Percentiles rank a stretch among this genome's conserved stretches.
phyloP scores from a whole-genome alignment of 441 rosid species.

The Raphanus hybrid region DNA sequence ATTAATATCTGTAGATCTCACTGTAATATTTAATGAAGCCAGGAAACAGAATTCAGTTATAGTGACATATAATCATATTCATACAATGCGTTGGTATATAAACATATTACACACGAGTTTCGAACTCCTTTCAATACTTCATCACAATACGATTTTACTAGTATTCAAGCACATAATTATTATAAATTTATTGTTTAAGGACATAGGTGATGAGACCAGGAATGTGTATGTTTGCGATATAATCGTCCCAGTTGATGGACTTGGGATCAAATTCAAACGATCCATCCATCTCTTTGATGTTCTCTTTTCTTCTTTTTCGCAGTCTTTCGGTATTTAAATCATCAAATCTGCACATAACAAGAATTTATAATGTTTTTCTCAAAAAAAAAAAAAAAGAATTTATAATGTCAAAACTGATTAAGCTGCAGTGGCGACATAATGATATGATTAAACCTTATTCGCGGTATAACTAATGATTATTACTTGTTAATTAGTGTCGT shows the following conservation, averaged over 20 bases:
- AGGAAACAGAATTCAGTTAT: background rate
- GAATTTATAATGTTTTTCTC: background rate
- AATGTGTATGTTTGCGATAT: slow-evolving; percentile 44
- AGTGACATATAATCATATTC: background rate
- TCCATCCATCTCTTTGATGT: slow-evolving; percentile 35
- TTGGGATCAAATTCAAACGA: slow-evolving; percentile 54
- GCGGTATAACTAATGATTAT: background rate
- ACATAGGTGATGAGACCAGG: slow-evolving; percentile 44
- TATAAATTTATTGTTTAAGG: slow-evolving; percentile 32
- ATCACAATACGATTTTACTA: slow-evolving; percentile 5
- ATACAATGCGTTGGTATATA: background rate
- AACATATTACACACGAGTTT: slow-evolving; percentile 21
- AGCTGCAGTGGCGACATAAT: background rate
- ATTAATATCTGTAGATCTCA: background rate
- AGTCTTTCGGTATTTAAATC: slow-evolving; percentile 52
- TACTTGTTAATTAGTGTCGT: background rate
- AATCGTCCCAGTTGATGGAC: slow-evolving; percentile 55
- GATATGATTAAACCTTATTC: background rate
- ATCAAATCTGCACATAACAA: slow-evolving; percentile 50
- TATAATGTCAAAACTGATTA: background rate
- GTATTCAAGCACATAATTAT: background rate
- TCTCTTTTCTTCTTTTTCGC: slow-evolving; percentile 34
- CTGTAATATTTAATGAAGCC: background rate
- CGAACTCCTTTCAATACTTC: slow-evolving; percentile 17
- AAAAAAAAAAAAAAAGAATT: background rate